Base-by-base conservation (phyloP, 1,139 yeast species). In the Blastobotrys aristatus region DNA sequence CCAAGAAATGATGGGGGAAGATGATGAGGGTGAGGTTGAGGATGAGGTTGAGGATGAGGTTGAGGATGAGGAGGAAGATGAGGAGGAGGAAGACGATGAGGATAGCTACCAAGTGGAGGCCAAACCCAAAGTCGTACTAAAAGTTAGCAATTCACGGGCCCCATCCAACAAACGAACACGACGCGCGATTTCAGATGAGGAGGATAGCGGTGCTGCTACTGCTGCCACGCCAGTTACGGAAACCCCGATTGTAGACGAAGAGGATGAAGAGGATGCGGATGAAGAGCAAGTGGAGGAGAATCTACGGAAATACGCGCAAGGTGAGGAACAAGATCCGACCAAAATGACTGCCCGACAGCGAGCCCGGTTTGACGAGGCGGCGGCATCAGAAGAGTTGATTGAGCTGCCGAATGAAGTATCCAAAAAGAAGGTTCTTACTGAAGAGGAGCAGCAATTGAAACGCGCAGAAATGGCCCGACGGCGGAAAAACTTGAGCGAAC, bases 391-490 rank as follows among this genome's bases (percentile, higher is more conserved):
- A 13, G 58, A 57, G 17, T 51, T 56, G 24, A 48, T 62, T n/a
- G 63, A 60, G 41, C 55, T 61, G 17, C 65, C 65, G 20, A 51
- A 57, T 20, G 67, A 65, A 46, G 53, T 55, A 8, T 49, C 58
- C 17, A 78, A 76, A 59, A 79, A 76, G 59, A 70, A 72, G 47
- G 70, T 70, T 4, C 75, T 86, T 49, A 83, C 95, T 0, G 96
- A 83, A 50, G 96, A 92, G 62, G 95, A 90, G 65, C 75, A 81
- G 35, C 87, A 87, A 33, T 67, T 88, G 50, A 75, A 89, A 37
- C 81, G 89, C 53, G 90, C 95, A 1, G 98, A 92, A 62, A 82
- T 80, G 60, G 92, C 97, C 0, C 77, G 98, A 57, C 79, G 90
- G 64, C 76, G 98, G 55, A 85, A 85, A 64, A 92, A 92, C 61